A percentile compares a stretch with the other conserved stretches of the same genome.
phyloP scores from a whole-genome alignment of 2,329 filamentous ascomycete genomes.

The Aspergillus versicolor region DNA sequence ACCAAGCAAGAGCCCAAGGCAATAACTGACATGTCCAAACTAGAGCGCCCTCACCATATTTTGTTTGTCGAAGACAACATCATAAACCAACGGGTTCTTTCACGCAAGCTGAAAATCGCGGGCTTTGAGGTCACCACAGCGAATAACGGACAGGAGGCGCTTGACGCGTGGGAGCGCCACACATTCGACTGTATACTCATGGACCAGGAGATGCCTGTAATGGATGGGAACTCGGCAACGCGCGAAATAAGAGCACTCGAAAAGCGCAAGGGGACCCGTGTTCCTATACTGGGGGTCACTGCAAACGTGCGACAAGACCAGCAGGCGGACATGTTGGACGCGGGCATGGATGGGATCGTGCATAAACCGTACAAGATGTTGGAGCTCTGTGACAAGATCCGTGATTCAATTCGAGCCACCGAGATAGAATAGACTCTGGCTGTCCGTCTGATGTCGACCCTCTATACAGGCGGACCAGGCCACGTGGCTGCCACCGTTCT shows the following conservation, averaged over 20 bases:
- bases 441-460: no score
- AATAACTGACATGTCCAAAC: neutral
- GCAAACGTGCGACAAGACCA: conserved; percentile 76
- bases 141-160: conserved; percentile 43
- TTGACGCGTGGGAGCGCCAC: conserved; percentile 37
- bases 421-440: neutral
- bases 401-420: neutral
- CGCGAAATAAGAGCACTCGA: conserved; percentile 68
- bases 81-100: conserved; percentile 43
- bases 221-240: conserved; percentile 77
- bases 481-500: no score
- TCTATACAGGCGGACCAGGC: no score
- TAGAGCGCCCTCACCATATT: conserved; percentile 18
- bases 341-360: conserved; percentile 76
- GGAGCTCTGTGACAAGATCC: conserved; percentile 67
- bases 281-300: conserved; percentile 50
- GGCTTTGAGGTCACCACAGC: conserved; percentile 38
- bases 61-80: conserved; percentile 48
- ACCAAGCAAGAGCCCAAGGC: neutral
- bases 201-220: conserved; percentile 82
- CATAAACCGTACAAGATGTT: conserved; percentile 77
- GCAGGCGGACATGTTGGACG: conserved; percentile 67
- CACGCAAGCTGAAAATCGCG: conserved; percentile 34
- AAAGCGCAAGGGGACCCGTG: conserved; percentile 36
- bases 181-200: conserved; percentile 67